Conservation (phyloP, 345 rosid species). For the Dimocarpus longan region DNA sequence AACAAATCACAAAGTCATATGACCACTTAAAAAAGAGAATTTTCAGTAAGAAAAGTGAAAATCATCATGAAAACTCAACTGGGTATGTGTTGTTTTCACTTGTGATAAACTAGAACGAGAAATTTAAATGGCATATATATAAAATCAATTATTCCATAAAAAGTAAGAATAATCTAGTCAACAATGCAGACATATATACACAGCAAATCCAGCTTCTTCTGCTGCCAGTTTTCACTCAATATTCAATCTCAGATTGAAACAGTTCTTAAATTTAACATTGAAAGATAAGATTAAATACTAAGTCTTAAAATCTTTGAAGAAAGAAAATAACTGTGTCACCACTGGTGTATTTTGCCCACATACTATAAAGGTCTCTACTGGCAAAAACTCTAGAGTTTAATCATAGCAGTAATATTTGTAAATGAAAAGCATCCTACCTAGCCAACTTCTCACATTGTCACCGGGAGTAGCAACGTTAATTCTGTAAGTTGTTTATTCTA, state of each 20-base stretch:
- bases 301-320: neutral
- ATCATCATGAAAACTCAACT: neutral
- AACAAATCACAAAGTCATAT: neutral
- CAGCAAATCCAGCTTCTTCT: neutral
- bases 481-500: neutral
- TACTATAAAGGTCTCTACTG: neutral
- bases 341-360: neutral
- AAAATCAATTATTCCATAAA: neutral
- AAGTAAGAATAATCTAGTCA: neutral
- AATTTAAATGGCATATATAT: neutral
- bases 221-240: constrained; percentile 14
- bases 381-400: neutral
- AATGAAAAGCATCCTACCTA: neutral
- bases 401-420: neutral
- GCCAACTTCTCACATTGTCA: neutral
- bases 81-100: neutral
- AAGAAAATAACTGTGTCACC: neutral
- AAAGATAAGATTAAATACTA: neutral
- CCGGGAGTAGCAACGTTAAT: neutral
- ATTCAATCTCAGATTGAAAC: constrained; percentile 14
- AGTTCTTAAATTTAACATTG: neutral
- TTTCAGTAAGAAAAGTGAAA: neutral
- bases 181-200: neutral
- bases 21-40: neutral
- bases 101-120: neutral